Evolutionary conservation across 2,329 filamentous ascomycete species (phyloP).

Genomic region (Epicoccum sorghinum): DNA sequence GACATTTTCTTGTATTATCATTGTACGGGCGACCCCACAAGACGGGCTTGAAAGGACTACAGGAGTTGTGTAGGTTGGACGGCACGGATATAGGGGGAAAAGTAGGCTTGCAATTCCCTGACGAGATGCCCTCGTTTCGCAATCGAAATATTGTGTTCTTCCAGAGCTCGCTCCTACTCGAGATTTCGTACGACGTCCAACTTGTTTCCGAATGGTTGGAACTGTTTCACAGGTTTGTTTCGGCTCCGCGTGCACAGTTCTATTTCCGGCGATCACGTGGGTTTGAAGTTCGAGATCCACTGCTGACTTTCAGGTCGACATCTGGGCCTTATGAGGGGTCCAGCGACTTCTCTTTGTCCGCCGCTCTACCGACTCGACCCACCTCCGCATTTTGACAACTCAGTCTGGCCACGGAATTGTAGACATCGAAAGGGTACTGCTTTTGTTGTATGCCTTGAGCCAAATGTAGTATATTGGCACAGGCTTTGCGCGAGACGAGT

Average conservation of each 20-base stretch:
- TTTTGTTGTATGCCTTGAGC: neutral
- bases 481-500: neutral
- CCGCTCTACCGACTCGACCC: neutral
- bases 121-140: neutral
- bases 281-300: too few relatives aligned
- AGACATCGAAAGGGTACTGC: neutral
- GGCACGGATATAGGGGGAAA: neutral
- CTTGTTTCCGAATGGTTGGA: neutral
- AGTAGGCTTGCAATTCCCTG: too few relatives aligned
- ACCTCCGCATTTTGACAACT: neutral
- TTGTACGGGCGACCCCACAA: constrained; percentile 3
- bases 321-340: neutral
- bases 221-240: neutral
- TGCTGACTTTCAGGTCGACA: neutral
- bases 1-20: constrained; percentile 12
- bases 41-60: neutral
- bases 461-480: neutral
- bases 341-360: constrained; percentile 3
- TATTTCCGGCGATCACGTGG: constrained; percentile 2
- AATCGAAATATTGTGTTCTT: neutral
- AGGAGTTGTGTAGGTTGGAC: constrained; percentile 7
- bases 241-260: neutral
- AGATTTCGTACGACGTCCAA: neutral
- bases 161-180: neutral
- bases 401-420: neutral